Conservation (phyloP, 441 rosid species). For the Brassica balearica region DNA sequence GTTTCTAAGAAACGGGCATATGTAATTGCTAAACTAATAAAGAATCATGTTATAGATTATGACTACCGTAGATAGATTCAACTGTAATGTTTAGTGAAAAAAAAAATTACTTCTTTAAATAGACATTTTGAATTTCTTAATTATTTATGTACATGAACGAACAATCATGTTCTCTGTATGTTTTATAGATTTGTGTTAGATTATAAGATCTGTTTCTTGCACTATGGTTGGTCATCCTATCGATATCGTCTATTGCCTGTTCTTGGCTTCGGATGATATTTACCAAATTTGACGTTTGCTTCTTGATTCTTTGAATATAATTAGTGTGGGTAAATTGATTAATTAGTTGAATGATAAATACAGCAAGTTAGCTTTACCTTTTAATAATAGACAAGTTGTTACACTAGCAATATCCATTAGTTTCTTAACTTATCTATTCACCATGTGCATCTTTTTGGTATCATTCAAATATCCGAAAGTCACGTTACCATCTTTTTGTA, state of each 20-base stretch:
- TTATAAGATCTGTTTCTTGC: neutral
- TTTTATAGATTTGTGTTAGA: neutral
- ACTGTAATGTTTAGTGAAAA: neutral
- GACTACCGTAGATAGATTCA: neutral
- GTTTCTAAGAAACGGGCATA: neutral
- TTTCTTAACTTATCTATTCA: slow-evolving; percentile 35
- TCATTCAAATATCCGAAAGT: slow-evolving; percentile 20
- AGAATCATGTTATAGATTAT: neutral
- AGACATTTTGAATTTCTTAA: neutral
- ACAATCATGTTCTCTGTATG: neutral
- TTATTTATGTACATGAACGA: neutral
- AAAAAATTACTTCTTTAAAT: no score
- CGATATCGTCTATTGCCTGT: neutral
- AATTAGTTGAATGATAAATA: neutral
- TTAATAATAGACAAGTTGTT: slow-evolving; percentile 5
- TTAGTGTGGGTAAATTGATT: no score
- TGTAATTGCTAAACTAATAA: neutral
- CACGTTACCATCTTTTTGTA: slow-evolving; percentile 16
- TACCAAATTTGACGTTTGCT: neutral
- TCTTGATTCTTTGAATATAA: neutral
- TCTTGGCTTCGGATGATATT: neutral
- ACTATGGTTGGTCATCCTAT: neutral
- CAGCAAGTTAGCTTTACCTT: neutral
- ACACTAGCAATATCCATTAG: slow-evolving; percentile 16
- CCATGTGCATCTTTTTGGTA: slow-evolving; percentile 25